Evolutionary conservation across 148 eudicot species (phyloP), one percentile per base, ranked within the genome.

Genomic region (Chenopodium album): DNA sequence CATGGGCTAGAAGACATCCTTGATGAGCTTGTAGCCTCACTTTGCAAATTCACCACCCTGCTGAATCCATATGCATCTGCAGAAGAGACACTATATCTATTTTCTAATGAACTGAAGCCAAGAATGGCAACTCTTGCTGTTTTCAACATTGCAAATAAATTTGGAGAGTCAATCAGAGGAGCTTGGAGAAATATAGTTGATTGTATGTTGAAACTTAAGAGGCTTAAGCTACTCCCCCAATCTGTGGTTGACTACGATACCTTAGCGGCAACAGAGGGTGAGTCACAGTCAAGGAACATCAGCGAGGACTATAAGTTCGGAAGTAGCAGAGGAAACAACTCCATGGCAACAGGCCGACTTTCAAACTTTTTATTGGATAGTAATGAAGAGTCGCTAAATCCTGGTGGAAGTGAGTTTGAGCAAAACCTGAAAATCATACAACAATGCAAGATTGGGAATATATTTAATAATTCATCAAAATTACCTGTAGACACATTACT

Each of bases 181-280:
- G 97, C 95, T 13, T 94, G 99, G 99, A 92, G 98, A 76, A 92
- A 88, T 76, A 96, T 96, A 47, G 86, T 96, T 2, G 99, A 96
- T 50, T 96, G 99, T 71, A 65, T 96, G 80, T 84, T 94, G 79
- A 96, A 96, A 85, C 94, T 96, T 80, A 94, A 89, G 73, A 87
- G 92, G 83, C 92, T 96, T 46, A 94, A 92, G 81, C 86, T 96
- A 26, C 89, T 96, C 37, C 99, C 99, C 16, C 94, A 85, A 67
- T 87, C 97, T 8, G 79, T 92, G 14, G 77, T 94, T 26, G 97
- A 96, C 9, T 83, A 79, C 23, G 90, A 87, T 7, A 59, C 81
- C 73, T 50, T 73, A 10, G 74, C 87, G 31, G 76, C 81, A 12
- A 34, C 85, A 28, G 84, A 82, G 13, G 59, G 26, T 19, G 85